Conservation (phyloP, 163 green algal species). For the Smithsoniella earleae region DNA sequence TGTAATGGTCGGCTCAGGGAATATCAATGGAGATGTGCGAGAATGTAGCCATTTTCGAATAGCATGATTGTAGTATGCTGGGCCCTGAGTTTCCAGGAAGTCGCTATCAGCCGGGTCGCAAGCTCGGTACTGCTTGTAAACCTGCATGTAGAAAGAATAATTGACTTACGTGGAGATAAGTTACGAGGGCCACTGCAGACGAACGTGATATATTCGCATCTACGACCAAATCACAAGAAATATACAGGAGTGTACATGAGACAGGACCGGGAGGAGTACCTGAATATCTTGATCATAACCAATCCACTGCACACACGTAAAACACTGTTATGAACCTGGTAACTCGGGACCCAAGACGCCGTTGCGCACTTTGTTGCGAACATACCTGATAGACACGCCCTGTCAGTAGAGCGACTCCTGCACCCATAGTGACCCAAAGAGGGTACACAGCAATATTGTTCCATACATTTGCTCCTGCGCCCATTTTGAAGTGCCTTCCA, state of each 20-base stretch:
- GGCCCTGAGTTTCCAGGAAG: slow-evolving; percentile 12
- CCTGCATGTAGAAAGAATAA: neutral
- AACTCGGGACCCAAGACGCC: neutral
- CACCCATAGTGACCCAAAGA: slow-evolving; percentile 19
- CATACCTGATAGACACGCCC: neutral
- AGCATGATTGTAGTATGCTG: slow-evolving; percentile 4
- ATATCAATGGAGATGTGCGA: neutral
- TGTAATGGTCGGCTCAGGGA: neutral
- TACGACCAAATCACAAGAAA: neutral
- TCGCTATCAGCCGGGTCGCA: neutral
- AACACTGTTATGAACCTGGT: neutral
- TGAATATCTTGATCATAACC: slow-evolving; percentile 20
- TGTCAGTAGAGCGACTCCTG: neutral
- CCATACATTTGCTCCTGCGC: neutral
- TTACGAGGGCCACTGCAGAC: neutral
- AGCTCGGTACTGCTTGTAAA: neutral
- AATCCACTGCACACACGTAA: slow-evolving; percentile 10
- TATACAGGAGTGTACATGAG: neutral
- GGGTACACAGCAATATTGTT: slow-evolving; percentile 14
- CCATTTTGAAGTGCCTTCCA: slow-evolving; percentile 14
- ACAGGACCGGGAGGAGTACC: too few relatives aligned
- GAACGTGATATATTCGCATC: neutral
- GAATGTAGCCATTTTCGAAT: neutral
- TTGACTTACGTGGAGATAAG: neutral
- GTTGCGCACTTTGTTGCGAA: neutral